Conservation (phyloP, 345 rosid genomes). For the Brassica juncea region DNA sequence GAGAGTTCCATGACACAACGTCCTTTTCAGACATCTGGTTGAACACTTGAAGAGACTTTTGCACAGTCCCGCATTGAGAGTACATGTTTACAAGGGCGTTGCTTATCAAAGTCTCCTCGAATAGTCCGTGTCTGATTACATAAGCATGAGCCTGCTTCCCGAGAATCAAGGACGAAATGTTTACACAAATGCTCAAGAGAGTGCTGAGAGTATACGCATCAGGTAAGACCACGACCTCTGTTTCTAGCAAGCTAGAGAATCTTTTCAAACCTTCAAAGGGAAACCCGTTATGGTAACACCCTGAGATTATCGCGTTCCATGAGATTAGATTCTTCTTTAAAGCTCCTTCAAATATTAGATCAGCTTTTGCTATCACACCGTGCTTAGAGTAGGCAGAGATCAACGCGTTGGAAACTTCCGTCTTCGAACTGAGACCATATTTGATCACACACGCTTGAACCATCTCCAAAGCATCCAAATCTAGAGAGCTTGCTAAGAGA, state of each 20-base stretch:
- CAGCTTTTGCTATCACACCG: constrained; percentile 52
- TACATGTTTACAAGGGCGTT: constrained; percentile 69
- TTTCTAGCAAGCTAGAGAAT: constrained; percentile 48
- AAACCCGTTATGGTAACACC: constrained; percentile 52
- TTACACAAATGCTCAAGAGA: constrained; percentile 55
- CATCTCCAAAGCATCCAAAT: constrained; percentile 47
- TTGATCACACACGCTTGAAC: constrained; percentile 51
- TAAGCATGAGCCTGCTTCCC: constrained; percentile 65
- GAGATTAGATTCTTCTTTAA: constrained; percentile 54
- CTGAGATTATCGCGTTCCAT: constrained; percentile 73
- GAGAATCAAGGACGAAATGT: constrained; percentile 45
- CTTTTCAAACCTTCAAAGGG: constrained; percentile 50
- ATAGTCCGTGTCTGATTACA: constrained; percentile 43
- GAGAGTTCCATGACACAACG: constrained; percentile 68
- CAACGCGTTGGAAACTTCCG: constrained; percentile 67
- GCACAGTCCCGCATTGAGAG: constrained; percentile 62
- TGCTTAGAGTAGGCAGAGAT: constrained; percentile 66
- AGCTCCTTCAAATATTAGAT: constrained; percentile 47
- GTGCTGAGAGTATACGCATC: constrained; percentile 58
- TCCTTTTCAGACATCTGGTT: constrained; percentile 53
- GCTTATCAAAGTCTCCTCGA: constrained; percentile 49
- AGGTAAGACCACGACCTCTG: constrained; percentile 44
- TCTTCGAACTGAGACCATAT: constrained; percentile 51
- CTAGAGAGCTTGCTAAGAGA: constrained; percentile 55
- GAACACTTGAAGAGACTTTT: constrained; percentile 57